Percentiles rank a stretch among this genome's conserved stretches.
These are phyloP conservation scores for Aegle marmelos DNA, from an alignment of 345 rosid species.

Conservation along the genomic window DNA sequence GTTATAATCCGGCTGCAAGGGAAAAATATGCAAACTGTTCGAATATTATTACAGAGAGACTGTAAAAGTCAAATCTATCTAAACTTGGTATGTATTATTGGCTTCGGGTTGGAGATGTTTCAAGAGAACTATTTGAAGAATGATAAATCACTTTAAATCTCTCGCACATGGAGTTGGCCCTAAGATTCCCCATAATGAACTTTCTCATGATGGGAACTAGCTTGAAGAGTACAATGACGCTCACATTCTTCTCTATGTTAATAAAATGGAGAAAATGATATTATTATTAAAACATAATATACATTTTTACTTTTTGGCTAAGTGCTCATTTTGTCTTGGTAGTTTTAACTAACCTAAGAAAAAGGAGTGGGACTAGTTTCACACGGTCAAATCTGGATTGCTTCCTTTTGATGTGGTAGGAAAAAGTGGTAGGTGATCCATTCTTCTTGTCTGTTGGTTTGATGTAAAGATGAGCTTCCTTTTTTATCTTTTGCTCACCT, in stretches of 20 bases:
- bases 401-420: slow-evolving; percentile 11
- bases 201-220: not conserved
- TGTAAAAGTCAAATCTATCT: not conserved
- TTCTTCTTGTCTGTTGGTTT: slow-evolving; percentile 1
- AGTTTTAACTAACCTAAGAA: not conserved
- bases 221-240: not conserved
- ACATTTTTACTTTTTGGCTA: not conserved
- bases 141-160: not conserved
- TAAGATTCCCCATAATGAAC: not conserved
- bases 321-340: not conserved
- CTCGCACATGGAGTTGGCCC: not conserved
- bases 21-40: not conserved
- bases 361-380: not conserved
- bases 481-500: not conserved
- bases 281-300: too few relatives aligned
- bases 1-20: too few relatives aligned
- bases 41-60: not conserved
- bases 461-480: not conserved
- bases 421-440: not conserved
- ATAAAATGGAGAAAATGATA: not conserved
- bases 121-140: not conserved
- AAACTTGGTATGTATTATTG: not conserved
- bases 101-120: not conserved
- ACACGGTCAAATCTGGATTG: not conserved
- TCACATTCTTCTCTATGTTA: not conserved